phyloP scores from a whole-genome alignment of 2,329 filamentous ascomycete species.

The Geosmithia putterillii region DNA sequence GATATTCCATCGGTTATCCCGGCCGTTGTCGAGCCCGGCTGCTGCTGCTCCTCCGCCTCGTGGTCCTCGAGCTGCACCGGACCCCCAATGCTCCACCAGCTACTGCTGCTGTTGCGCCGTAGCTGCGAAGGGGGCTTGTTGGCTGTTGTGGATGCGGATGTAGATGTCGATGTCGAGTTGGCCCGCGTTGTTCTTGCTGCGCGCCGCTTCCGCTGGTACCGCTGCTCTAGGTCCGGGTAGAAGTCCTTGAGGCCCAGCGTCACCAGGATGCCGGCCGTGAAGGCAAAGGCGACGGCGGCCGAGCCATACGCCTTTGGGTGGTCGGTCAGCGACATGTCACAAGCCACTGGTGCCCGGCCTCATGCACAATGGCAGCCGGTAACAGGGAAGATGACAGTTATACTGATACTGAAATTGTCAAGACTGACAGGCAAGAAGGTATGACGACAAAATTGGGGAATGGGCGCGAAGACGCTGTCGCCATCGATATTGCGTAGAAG shows the following conservation, averaged over 20 bases:
- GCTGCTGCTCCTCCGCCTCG: constrained; percentile 18
- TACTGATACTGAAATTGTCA: no score
- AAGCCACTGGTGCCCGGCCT: background rate
- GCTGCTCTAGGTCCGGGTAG: constrained; percentile 60
- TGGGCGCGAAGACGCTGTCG: no score
- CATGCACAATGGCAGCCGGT: no score
- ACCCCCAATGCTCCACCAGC: constrained; percentile 16
- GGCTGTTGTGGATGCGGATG: background rate
- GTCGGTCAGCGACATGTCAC: constrained; percentile 44
- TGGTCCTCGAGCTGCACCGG: constrained; percentile 45
- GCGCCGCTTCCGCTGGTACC: constrained; percentile 38
- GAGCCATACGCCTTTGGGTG: constrained; percentile 51
- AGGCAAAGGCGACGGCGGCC: constrained; percentile 57
- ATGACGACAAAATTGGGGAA: no score
- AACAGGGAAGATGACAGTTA: no score
- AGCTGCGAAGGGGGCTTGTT: background rate
- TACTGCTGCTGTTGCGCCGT: constrained; percentile 25
- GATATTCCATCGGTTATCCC: constrained; percentile 79
- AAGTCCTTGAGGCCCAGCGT: constrained; percentile 71
- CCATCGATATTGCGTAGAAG: no score
- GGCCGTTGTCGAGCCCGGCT: constrained; percentile 16
- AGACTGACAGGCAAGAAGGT: no score
- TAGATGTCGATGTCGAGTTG: no score
- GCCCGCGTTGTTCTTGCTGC: constrained; percentile 5
- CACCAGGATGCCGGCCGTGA: constrained; percentile 63